Base-by-base conservation (phyloP, 805 yeast species). In the Metschnikowia baotianmanensis region DNA sequence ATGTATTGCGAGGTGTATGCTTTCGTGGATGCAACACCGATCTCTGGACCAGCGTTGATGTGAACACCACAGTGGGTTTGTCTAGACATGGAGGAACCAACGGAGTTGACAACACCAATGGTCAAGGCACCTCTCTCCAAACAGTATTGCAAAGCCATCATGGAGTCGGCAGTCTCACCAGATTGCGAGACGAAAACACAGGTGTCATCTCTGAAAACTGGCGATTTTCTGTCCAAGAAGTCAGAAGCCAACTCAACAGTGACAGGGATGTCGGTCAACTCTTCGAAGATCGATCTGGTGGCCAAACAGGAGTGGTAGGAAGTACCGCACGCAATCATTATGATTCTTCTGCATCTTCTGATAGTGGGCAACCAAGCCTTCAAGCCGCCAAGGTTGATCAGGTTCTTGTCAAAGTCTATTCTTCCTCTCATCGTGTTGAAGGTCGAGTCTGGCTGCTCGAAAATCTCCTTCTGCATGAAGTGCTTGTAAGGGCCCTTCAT, bases 401-500 rank as follows among this genome's bases (percentile, higher is more conserved):
- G 72, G 55, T 76, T 74, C 62, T 82, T 82, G 32, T 82, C 89
- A 59, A 93, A 93, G 67, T 93, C 98, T 47, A 93, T 76, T 74
- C 99, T 87, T 60, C 99, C 99, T 75, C 99, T 85, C 99, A 93
- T 93, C 37, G 99, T 93, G 73, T 93, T 93, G 64, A 90, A 85
- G 37, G 97, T 85, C 3, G 98, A 90, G 61, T 93, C 99, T 27
- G 99, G 99, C 71, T 93, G 99, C 69, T 93, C 99, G 60, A 85
- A 88, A 55, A 93, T 93, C 72, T 93, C 99, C 76, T 93, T 93
- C 71, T 89, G 95, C 99, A 93, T 93, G 67, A 91, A 93, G 70
- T 93, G 99, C 55, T 79, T 82, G 72, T 85, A 91, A 48, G 86
- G 85, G 57, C 99, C 99, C 73, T 89, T 91, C 98, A 93, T 93